Base-by-base conservation (phyloP, 768 basidiomycete genomes). In the Tubosaeta sp. region DNA sequence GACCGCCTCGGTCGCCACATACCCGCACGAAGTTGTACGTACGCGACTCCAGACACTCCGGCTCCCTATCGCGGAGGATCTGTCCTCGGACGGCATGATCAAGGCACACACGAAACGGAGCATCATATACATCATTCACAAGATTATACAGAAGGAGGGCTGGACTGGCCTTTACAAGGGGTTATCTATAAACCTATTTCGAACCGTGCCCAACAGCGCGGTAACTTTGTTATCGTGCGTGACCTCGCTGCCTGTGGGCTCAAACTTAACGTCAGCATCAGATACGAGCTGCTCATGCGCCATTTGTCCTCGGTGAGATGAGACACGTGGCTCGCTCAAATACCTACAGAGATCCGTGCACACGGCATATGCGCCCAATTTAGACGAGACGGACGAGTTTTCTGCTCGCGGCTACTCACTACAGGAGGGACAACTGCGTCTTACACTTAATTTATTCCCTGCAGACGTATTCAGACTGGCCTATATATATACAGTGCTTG, bases 11-110 rank as follows among this genome's bases (percentile, higher is more conserved):
- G 73, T 97, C 18, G 89, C 87, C 32, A 98, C 96, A 30, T 99
- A 99, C 67, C 96, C 96, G 1, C 96, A 99, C 71, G 96, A 99
- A 69, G 96, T 99, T 39, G 79, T 99, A 31, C 88, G 96, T n/a
- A 98, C 96, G n/a, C 83, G 95, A 6, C 71, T 98, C 43, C 96
- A 99, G 69, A 94, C 95, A 4, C 82, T 86, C 59, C 77, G 81
- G 51, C 80, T 82, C 46, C 86, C 82, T 40, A 73, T 88, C 43
- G 74, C 78, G 39, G 78, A 78, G 58, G 78, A 78, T 56, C 61
- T 78, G 58, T 80, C 79, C 4, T 82, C 82, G 13, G 80, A 82
- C 46, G 81, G 82, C 22, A 80, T 83, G 80, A 59, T 83, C 60
- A 80, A 76, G 61, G 62, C 70, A 29, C 77, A 82, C 52, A 72